Conservation (phyloP, 805 yeast genomes). For the Ogataea wickerhamii region DNA sequence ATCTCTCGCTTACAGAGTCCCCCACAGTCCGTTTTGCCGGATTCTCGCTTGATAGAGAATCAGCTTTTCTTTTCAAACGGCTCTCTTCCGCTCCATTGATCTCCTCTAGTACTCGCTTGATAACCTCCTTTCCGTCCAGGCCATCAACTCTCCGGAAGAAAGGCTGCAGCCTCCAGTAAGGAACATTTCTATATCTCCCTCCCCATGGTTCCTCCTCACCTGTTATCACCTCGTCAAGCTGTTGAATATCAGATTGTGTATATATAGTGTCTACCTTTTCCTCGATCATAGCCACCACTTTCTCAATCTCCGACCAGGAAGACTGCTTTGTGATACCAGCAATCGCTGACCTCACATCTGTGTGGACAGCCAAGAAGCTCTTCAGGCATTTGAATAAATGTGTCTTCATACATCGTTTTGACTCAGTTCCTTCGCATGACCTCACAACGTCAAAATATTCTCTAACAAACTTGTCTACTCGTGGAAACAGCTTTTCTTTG, state of each 20-base stretch:
- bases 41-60: too few relatives aligned
- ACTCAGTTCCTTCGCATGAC: conserved; percentile 60
- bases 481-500: conserved; percentile 66
- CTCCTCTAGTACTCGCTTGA: conserved; percentile 20
- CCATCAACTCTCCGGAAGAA: conserved; percentile 90
- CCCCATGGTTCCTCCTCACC: conserved; percentile 70
- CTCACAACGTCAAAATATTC: conserved; percentile 87
- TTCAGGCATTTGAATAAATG: conserved; percentile 85
- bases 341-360: conserved; percentile 71
- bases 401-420: conserved; percentile 81
- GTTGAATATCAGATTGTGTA: conserved; percentile 46
- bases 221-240: conserved; percentile 49
- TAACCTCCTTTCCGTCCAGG: conserved; percentile 45
- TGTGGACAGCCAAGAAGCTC: conserved; percentile 72
- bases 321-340: conserved; percentile 45
- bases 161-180: conserved; percentile 97
- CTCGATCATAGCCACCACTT: conserved; percentile 65
- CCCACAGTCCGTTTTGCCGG: too few relatives aligned
- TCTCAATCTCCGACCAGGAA: conserved; percentile 44
- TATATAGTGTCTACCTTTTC: conserved; percentile 55
- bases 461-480: conserved; percentile 78
- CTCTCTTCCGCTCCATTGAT: conserved; percentile 12
- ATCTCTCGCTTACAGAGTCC: too few relatives aligned
- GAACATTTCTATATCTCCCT: conserved; percentile 73
- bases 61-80: too few relatives aligned